Evolutionary conservation across 1,284 basidiomycete genomes (phyloP), one percentile per base, ranked within the genome.

Genomic region (Trichosporon ovoides): DNA sequence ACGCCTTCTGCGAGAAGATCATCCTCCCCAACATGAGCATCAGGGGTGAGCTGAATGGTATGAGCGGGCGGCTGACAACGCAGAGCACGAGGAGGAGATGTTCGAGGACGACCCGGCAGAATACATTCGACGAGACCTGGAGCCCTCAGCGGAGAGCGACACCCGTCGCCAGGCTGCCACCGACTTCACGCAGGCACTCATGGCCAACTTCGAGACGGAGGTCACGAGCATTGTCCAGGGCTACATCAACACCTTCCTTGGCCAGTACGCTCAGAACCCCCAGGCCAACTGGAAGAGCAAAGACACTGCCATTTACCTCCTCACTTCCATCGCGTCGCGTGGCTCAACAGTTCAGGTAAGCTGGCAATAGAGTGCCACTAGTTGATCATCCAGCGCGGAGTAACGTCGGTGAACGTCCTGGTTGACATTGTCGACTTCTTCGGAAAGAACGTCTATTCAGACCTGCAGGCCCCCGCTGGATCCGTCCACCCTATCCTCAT

Each of bases 31-130:
- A 97, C 70, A 91, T 98, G 65, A 81, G 83, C 16, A 81, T 98
- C 35, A 83, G 94, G 62, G 80, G 82, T 83, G 54, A 65, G 78
- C 69, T 20, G 28, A 19, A 24, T 28, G 24, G 14, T 7, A 28
- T 6, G 19, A 11, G 11, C n/a, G 3, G 43, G 24, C 28, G 5
- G 33, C 65, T 64, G 38, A 67, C 55, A 3, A 3, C 2, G n/a
- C 53, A 72, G 87, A 89, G 55, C 87, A 92, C 64, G 94, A 98
- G 63, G 84, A 94, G 60, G 95, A 98, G 71, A 87, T 94, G 76
- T 98, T 98, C 70, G 92, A 98, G 76, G 95, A 98, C 63, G 93
- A 97, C 67, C 95, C 95, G 0, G 84, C 95, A 50, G 95, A 98
- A 72, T 98, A 90, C 74, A 91, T 98, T 65, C 86, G 93, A 18